Evolutionary conservation across 306 rosid genomes (phyloP), one percentile per base, ranked within the genome.

Genomic region (Sophora flavescens): DNA sequence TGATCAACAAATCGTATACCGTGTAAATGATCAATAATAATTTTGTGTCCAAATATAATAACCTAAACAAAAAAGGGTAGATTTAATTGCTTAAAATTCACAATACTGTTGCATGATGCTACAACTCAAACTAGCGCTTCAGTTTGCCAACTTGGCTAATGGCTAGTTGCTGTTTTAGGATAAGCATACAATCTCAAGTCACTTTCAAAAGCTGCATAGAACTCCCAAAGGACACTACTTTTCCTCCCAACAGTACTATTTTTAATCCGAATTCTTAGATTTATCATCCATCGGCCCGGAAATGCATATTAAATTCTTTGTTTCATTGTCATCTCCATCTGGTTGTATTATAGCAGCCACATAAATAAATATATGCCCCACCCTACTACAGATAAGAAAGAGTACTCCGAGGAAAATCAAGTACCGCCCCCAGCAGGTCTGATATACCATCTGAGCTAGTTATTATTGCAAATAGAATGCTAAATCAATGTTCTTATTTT

Each of bases 321-420:
- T 48, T 64, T 82, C 54, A 58, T 48, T 82, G 75, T 71, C 82
- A 77, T 12, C 44, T 7, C n/a, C 60, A 15, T 48, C 17, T 72
- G 39, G 52, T 30, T 63, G 67, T 22, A 72, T 26, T 30, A 39
- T 63, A 71, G 35, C 58, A 72, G 53, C 79, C 82, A 82, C 86
- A 82, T 65, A 82, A 65, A 82, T 65, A 82, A 65, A 65, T 35
- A 30, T 72, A 18, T 72, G 79, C 47, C 80, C 82, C 80, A 72
- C 70, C 45, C 14, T 16, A 5, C 41, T 75, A 68, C 56, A 38
- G 30, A 45, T 54, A 70, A 47, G 56, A 62, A 32, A 47, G 59
- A 62, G 39, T 64, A 44, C 39, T 44, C 54, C 12, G 22, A 53
- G 28, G 48, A 62, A 57, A 42, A 60, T 72, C 69, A 52, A 15